Conservation (phyloP, 306 rosid genomes). For the Inga leiocalycina region DNA sequence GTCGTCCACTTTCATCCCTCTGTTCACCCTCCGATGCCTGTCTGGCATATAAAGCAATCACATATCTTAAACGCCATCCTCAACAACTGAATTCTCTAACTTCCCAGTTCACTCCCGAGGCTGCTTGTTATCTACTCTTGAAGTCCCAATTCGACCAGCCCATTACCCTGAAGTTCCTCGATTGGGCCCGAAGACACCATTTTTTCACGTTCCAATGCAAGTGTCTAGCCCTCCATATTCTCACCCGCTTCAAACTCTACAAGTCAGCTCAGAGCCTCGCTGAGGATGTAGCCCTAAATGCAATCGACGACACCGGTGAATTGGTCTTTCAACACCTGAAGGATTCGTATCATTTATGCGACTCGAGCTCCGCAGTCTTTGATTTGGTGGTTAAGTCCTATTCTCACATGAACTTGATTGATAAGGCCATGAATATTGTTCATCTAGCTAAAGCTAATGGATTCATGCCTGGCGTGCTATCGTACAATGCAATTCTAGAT, state of each 20-base stretch:
- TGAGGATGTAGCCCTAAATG: slow-evolving; percentile 48
- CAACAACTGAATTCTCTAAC: slow-evolving; percentile 50
- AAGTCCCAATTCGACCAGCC: slow-evolving; percentile 61
- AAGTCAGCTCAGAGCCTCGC: slow-evolving; percentile 74
- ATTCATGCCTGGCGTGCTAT: slow-evolving; percentile 62
- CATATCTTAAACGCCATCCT: slow-evolving; percentile 73
- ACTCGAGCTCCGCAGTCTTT: slow-evolving; percentile 72
- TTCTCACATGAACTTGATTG: slow-evolving; percentile 49
- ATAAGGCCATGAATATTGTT: slow-evolving; percentile 59
- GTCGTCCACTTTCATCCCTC: slow-evolving; percentile 34
- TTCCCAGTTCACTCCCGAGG: slow-evolving; percentile 68
- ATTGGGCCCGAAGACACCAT: slow-evolving; percentile 57
- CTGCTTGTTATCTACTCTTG: slow-evolving; percentile 75
- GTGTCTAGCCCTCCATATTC: slow-evolving; percentile 84
- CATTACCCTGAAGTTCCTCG: slow-evolving; percentile 59
- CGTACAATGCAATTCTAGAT: slow-evolving; percentile 73
- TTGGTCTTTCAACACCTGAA: slow-evolving; percentile 56
- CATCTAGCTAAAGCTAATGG: slow-evolving; percentile 60
- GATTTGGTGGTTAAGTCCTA: slow-evolving; percentile 77
- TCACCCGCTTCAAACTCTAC: slow-evolving; percentile 80
- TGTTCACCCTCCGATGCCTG: slow-evolving; percentile 40
- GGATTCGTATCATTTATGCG: slow-evolving; percentile 55
- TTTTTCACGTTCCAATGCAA: slow-evolving; percentile 68
- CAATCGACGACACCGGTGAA: slow-evolving; percentile 46
- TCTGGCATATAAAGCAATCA: slow-evolving; percentile 64